Evolutionary conservation across 208 protist species (phyloP), one percentile per base, ranked within the genome.

Genomic region (Acanthamoeba culbertsoni): DNA sequence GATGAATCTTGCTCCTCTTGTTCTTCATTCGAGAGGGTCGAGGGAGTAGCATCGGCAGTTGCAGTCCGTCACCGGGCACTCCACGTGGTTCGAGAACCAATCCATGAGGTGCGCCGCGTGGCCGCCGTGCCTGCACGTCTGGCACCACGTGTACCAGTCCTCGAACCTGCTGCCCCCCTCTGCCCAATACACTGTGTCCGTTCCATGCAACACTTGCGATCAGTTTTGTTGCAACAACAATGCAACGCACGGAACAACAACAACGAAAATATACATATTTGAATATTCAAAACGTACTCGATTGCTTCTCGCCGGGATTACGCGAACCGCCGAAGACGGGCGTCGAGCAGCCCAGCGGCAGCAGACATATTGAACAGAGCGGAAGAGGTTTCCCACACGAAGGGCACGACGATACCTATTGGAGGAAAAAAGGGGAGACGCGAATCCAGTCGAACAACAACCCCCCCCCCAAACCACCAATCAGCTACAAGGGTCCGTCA

Each of bases 131-230:
- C 96, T 51, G 88, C 96, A 97, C 5, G 92, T 92, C 75, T 97
- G 96, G 79, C 96, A 97, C 96, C 96, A 97, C 14, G 95, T 95
- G 55, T 96, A 97, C 96, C 96, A 97, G 3, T 94, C 89, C 48
- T 94, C 95, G 51, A 97, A 95, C n/a, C 42, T 53, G 55, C 75
- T 71, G 1, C 68, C 53, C 33, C 93, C 94, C 14, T 63, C 57
- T 18, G 84, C 51, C 94, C 94, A 95, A 62, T 89, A 89, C 37
- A 65, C 79, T 89, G 62, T 35, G n/a, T n/a, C n/a, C 57, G 57
- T 12, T 37, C 62, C 62, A 40, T 16, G 88, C 51, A 0, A 46
- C 20, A 16, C 46, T 33, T 7, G 28, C 42, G 40, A 86, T 31
- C 23, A 5, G 48, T 88, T 86, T 86, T 3, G 42, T 5, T n/a